Percentiles rank a stretch among this genome's conserved stretches.
Evolutionary conservation across 192 early-diverging fungal species (phyloP).

Genomic region (Entrophospora sp.): DNA sequence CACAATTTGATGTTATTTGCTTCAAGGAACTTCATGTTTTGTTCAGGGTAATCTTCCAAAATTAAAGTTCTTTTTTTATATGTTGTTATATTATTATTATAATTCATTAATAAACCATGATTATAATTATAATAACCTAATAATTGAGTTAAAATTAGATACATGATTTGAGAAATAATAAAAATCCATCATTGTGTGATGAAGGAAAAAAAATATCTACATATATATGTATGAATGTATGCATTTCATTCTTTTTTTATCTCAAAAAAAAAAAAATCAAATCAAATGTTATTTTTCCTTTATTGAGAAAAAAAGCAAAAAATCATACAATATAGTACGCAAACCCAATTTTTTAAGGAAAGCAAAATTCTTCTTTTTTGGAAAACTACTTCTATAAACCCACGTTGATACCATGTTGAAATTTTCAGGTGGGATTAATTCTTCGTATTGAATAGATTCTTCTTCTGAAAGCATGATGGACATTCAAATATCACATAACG

Average conservation of each 20-base stretch:
- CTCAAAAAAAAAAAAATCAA: background rate
- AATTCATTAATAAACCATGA: background rate
- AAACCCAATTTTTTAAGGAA: conserved; percentile 84
- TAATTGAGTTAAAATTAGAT: too few relatives aligned
- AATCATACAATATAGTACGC: conserved; percentile 73
- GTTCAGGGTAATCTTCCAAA: conserved; percentile 82
- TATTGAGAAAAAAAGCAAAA: too few relatives aligned
- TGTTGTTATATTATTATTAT: background rate
- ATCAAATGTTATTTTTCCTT: background rate
- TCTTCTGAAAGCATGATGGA: too few relatives aligned
- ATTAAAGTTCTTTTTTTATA: conserved; percentile 64
- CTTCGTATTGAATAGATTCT: conserved; percentile 39
- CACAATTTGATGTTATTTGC: conserved; percentile 72
- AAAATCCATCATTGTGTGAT: too few relatives aligned
- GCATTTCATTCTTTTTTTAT: too few relatives aligned
- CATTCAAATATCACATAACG: too few relatives aligned
- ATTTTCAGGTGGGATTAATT: conserved; percentile 84
- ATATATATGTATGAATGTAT: too few relatives aligned
- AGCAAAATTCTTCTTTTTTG: conserved; percentile 84
- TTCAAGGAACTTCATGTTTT: conserved; percentile 78
- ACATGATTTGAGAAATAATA: too few relatives aligned
- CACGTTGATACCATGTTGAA: conserved; percentile 92
- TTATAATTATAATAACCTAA: background rate
- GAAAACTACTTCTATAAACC: conserved; percentile 92
- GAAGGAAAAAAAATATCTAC: too few relatives aligned